Evolutionary conservation across 2,329 filamentous ascomycete species (phyloP), one percentile per base, ranked within the genome.

Genomic region (Colletotrichum lini): DNA sequence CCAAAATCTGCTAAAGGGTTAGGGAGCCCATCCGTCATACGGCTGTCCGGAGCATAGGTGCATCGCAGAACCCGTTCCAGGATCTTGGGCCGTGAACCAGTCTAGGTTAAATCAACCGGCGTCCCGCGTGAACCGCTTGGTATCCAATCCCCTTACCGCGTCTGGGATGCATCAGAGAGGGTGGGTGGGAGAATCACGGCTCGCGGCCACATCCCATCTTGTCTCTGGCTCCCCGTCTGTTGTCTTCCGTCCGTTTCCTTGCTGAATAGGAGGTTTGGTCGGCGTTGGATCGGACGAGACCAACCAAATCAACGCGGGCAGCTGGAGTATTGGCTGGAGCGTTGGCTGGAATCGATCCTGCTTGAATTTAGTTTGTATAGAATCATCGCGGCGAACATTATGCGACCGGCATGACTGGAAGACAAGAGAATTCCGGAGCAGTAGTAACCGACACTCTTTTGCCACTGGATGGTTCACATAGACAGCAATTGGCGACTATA

Each of bases 161-260:
- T 57, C 45, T 60, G 50, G 50, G 50, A 67, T 67, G 50, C 64
- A 52, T 67, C 23, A 15, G 13, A 66, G 16, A 23, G 18, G 50
- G 44, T 21, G 52, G 40, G 52, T 21, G 57, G 40, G 52, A 52
- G 53, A 42, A 50, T 26, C 56, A 42, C 50, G 9, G 52, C 68
- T 44, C 35, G 38, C 49, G 44, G 53, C 65, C 58, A 59, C 68
- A 54, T 68, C 58, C 58, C 68, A 54, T 68, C 58, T 52, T 71
- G 53, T 21, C 65, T 63, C 23, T 38, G 45, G 53, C 40, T 47
- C 63, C 45, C 65, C 68, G 53, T 71, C 65, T 26, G 65, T n/a
- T 64, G 52, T 69, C 65, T n/a, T 59, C 53, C 69, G 53, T 72
- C 69, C 40, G 65, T 59, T 71, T 68, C 52, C 42, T 18, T 16